Base-by-base conservation (phyloP, 1,284 basidiomycete genomes). In the Bondarzewia mesenterica region DNA sequence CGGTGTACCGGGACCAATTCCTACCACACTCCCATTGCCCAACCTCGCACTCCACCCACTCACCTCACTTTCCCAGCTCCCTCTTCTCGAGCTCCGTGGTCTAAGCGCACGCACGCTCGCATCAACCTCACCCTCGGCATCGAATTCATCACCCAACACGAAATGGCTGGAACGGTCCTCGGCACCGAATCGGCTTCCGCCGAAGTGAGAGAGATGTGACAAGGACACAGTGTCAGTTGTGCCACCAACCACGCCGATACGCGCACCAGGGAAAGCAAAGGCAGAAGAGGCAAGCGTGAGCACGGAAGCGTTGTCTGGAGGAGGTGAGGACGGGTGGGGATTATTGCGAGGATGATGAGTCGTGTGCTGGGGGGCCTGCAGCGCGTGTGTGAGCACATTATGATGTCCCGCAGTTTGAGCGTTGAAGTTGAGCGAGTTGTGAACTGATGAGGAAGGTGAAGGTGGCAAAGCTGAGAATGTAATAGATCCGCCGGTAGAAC, bases 341-440 rank as follows among this genome's bases (percentile, higher is more conserved):
- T 98, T 98, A 67, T 97, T 92, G 46, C 90, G 80, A 2, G 94
- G 95, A 66, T 98, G 93, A 52, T 93, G 92, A 6, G 82, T 71
- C 0, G 92, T 91, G 63, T 94, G 91, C 37, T 87, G 75, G 0
- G 95, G 95, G 6, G 89, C 89, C 61, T 91, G 89, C 25, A 84
- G 68, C 15, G 72, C 58, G 56, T 45, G 64, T 25, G 50, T 20
- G 51, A 53, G 4, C 25, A 52, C 36, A 27, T 44, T 20, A 5
- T 41, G 18, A 47, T 29, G 5, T 42, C 14, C 23, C n/a, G 38
- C 14, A 36, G 23, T 39, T 18, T n/a, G 32, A 15, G 32, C 18
- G 12, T 8, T 29, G 15, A 37, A 12, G 16, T 48, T 10, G 50
- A 43, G 20, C 47, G 51, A 22, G 51, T 54, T n/a, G 57, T 58